phyloP scores from a whole-genome alignment of 805 yeast genomes.

The Schizosaccharomyces lindneri region DNA sequence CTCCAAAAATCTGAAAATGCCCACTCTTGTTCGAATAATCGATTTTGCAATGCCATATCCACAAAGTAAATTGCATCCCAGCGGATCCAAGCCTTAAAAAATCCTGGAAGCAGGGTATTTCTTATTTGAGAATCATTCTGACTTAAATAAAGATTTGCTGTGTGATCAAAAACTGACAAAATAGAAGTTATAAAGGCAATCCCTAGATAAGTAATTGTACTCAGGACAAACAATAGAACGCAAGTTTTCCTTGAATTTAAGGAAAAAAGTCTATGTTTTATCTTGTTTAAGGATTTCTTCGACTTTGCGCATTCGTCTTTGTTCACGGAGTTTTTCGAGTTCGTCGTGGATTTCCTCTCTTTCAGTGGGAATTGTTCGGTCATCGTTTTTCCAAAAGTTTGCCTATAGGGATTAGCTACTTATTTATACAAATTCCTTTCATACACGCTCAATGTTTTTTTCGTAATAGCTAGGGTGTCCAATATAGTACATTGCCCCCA shows the following conservation, averaged over 20 bases:
- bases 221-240: neutral
- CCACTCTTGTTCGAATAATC: conserved; percentile 64
- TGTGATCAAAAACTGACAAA: neutral
- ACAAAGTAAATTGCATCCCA: conserved; percentile 78
- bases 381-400: neutral
- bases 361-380: neutral
- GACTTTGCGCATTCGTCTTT: neutral
- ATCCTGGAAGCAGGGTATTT: neutral
- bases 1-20: conserved; percentile 68
- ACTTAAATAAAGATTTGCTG: neutral
- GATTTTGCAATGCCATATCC: conserved; percentile 26
- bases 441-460: neutral
- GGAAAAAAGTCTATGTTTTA: neutral
- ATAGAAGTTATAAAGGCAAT: neutral
- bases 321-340: neutral
- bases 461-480: neutral
- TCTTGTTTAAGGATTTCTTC: neutral
- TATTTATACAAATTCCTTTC: neutral
- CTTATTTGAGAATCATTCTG: neutral
- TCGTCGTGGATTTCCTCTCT: neutral
- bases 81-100: neutral
- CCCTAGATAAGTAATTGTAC: neutral
- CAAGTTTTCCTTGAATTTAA: neutral
- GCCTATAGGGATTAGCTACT: neutral
- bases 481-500: neutral